Conservation (phyloP, 2,329 filamentous ascomycete species). For the Didymella arachidicola region DNA sequence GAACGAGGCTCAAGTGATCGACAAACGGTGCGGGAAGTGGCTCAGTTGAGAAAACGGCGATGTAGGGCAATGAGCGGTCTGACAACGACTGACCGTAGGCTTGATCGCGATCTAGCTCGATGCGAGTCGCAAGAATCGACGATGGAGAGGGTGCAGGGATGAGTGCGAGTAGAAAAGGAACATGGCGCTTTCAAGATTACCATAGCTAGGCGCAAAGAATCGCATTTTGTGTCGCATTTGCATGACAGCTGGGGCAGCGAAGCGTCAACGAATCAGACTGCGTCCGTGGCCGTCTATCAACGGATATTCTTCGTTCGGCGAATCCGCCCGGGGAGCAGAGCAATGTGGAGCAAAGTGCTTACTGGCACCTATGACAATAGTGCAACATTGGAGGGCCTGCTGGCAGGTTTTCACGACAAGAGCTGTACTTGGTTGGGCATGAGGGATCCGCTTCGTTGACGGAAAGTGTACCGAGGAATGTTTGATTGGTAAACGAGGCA, state of each 20-base stretch:
- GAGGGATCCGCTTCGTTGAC: background rate
- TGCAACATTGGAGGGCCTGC: background rate
- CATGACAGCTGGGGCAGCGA: background rate
- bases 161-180: background rate
- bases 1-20: background rate
- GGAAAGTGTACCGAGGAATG: background rate
- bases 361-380: background rate
- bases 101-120: background rate
- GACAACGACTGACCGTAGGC: background rate
- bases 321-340: background rate
- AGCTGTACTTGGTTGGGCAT: background rate
- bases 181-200: conserved; percentile 3
- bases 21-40: background rate
- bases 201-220: background rate
- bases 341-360: background rate
- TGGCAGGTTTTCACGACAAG: background rate
- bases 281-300: background rate
- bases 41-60: background rate
- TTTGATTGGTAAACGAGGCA: background rate
- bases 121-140: background rate
- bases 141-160: background rate
- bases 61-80: conserved; percentile 1
- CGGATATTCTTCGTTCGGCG: background rate
- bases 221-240: background rate
- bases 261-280: background rate